These are phyloP conservation scores for Rhizopus stolonifer DNA, from an alignment of 371 early-diverging fungal species.

Conservation along the genomic window DNA sequence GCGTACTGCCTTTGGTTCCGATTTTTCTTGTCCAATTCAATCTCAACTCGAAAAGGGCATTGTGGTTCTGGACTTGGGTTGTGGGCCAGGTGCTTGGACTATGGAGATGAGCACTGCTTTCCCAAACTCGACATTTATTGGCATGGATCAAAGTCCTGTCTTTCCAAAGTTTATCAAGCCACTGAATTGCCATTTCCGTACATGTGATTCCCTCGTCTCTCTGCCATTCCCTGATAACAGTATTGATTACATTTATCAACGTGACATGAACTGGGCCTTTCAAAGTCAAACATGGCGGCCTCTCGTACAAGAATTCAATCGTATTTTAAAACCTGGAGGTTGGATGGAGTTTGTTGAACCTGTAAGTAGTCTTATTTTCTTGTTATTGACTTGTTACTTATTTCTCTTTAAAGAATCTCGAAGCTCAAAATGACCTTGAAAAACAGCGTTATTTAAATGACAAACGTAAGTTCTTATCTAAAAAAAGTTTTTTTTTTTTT, in stretches of 20 bases:
- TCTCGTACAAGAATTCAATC: constrained; percentile 34
- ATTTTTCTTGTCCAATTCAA: constrained; percentile 37
- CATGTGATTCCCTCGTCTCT: constrained; percentile 18
- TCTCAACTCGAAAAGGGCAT: constrained; percentile 34
- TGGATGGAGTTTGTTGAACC: constrained; percentile 49
- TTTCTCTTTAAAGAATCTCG: constrained; percentile 33
- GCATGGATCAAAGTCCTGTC: constrained; percentile 30
- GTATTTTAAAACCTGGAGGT: constrained; percentile 47
- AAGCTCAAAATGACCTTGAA: constrained; percentile 36
- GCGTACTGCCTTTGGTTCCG: constrained; percentile 44
- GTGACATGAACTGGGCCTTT: constrained; percentile 43
- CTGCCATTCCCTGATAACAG: constrained; percentile 49
- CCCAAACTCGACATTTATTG: constrained; percentile 43
- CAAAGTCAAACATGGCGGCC: constrained; percentile 32
- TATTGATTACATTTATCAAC: constrained; percentile 47
- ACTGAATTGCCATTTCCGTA: constrained; percentile 43
- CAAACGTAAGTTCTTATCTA: constrained; percentile 41
- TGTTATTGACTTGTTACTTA: no score
- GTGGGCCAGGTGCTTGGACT: constrained; percentile 49
- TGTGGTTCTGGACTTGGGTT: constrained; percentile 45
- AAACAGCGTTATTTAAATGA: constrained; percentile 39
- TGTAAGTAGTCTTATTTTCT: no score
- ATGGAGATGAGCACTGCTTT: constrained; percentile 49
- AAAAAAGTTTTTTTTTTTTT: not conserved
- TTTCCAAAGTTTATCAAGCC: constrained; percentile 47